Conservation (phyloP, 768 basidiomycete genomes). For the Exsudoporus frostii region DNA sequence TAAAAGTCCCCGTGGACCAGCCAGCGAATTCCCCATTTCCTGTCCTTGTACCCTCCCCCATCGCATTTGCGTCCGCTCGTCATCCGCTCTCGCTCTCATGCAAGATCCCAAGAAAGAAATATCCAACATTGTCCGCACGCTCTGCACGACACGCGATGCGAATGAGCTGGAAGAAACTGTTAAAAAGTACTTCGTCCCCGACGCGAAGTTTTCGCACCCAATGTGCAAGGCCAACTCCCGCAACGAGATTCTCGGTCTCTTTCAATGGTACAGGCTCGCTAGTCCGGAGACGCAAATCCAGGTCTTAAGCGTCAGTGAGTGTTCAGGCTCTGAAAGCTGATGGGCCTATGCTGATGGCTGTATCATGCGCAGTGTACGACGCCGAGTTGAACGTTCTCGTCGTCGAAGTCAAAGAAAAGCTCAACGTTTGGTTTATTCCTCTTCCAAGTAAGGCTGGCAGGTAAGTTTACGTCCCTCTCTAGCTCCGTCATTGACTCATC, state of each 20-base stretch:
- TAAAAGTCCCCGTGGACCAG: conserved; percentile 9
- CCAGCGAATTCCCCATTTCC: not conserved
- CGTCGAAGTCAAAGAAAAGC: conserved; percentile 48
- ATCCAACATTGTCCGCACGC: conserved; percentile 37
- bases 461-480: conserved; percentile 30
- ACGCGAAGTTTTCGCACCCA: conserved; percentile 60
- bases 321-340: not conserved
- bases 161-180: conserved; percentile 48
- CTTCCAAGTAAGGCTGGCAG: conserved; percentile 44
- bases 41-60: not conserved
- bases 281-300: conserved; percentile 47
- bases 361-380: conserved; percentile 45
- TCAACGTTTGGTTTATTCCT: conserved; percentile 45
- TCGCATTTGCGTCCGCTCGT: not conserved
- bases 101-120: conserved; percentile 56
- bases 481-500: not conserved
- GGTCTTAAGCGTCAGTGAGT: conserved; percentile 45
- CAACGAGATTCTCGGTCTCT: conserved; percentile 48
- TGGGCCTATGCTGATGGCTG: not conserved
- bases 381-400: conserved; percentile 36
- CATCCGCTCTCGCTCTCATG: conserved; percentile 35
- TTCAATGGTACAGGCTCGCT: conserved; percentile 67
- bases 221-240: conserved; percentile 55
- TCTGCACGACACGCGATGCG: conserved; percentile 49
- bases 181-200: conserved; percentile 47